These are phyloP conservation scores for Neofusicoccum kwambonambiense DNA, from an alignment of 2,329 filamentous ascomycete genomes.

Conservation along the genomic window DNA sequence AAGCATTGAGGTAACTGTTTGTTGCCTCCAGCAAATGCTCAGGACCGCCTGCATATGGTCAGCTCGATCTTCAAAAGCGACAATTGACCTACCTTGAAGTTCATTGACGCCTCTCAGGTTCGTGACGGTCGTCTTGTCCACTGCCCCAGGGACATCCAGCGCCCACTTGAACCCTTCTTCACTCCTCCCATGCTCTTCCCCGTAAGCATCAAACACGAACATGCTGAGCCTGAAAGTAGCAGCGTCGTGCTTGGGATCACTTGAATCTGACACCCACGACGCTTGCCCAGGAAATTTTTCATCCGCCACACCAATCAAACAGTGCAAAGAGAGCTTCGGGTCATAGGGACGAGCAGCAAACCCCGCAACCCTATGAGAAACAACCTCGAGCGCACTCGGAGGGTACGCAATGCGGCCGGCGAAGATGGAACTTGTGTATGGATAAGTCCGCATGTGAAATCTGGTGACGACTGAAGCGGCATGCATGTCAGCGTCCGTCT, in stretches of 20 bases:
- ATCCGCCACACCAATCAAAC: slow-evolving; percentile 27
- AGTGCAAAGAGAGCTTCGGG: slow-evolving; percentile 31
- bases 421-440: slow-evolving; percentile 16
- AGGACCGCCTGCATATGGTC: slow-evolving; percentile 24
- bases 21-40: slow-evolving; percentile 20
- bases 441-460: slow-evolving; percentile 22
- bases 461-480: slow-evolving; percentile 22
- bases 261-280: slow-evolving; percentile 16
- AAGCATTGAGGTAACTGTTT: slow-evolving; percentile 26
- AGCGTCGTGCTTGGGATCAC: slow-evolving; percentile 22
- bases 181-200: slow-evolving; percentile 31
- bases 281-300: slow-evolving; percentile 19
- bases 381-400: slow-evolving; percentile 15
- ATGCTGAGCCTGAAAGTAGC: slow-evolving; percentile 21
- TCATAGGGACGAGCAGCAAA: slow-evolving; percentile 26
- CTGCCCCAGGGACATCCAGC: slow-evolving; percentile 27
- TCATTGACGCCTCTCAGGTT: slow-evolving; percentile 26
- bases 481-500: neutral
- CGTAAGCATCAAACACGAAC: slow-evolving; percentile 32
- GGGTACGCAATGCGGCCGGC: slow-evolving; percentile 21
- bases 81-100: slow-evolving; percentile 20
- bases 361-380: slow-evolving; percentile 25
- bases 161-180: slow-evolving; percentile 30
- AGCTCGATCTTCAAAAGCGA: neutral
- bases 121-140: slow-evolving; percentile 25